These are phyloP conservation scores for Populus trichocarpa DNA, from an alignment of 441 rosid genomes.

Conservation along the genomic window DNA sequence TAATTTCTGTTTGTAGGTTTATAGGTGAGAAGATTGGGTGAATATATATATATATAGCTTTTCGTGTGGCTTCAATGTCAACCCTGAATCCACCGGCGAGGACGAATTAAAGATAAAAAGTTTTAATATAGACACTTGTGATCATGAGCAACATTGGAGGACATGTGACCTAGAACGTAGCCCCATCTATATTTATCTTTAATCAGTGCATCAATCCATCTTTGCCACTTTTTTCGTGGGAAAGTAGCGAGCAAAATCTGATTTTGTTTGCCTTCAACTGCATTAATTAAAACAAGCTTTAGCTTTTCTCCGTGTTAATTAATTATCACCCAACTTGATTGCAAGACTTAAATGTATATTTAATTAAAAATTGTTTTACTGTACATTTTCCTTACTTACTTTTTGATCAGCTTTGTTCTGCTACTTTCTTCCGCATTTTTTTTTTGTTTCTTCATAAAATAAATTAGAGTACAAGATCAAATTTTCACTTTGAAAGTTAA, in stretches of 20 bases:
- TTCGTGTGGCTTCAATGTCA: conserved; percentile 29
- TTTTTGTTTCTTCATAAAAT: too few relatives aligned
- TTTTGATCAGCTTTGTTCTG: too few relatives aligned
- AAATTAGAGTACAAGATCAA: too few relatives aligned
- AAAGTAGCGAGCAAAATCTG: not conserved
- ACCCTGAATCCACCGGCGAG: not conserved
- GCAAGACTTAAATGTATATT: too few relatives aligned
- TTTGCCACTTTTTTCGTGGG: not conserved
- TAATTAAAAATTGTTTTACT: too few relatives aligned
- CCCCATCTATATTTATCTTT: not conserved
- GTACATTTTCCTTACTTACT: too few relatives aligned
- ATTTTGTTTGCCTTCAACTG: not conserved
- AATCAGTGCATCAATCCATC: not conserved
- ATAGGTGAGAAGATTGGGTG: not conserved
- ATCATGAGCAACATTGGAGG: not conserved
- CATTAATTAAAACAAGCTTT: not conserved
- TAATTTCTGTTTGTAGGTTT: not conserved
- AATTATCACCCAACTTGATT: too few relatives aligned
- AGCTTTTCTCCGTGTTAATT: not conserved
- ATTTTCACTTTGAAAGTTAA: too few relatives aligned
- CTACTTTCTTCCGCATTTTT: too few relatives aligned
- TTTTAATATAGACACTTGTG: not conserved
- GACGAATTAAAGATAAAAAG: not conserved
- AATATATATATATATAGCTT: not conserved
- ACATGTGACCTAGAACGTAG: not conserved